phyloP scores from a whole-genome alignment of 768 basidiomycete genomes.

The Suillus tomentosus region DNA sequence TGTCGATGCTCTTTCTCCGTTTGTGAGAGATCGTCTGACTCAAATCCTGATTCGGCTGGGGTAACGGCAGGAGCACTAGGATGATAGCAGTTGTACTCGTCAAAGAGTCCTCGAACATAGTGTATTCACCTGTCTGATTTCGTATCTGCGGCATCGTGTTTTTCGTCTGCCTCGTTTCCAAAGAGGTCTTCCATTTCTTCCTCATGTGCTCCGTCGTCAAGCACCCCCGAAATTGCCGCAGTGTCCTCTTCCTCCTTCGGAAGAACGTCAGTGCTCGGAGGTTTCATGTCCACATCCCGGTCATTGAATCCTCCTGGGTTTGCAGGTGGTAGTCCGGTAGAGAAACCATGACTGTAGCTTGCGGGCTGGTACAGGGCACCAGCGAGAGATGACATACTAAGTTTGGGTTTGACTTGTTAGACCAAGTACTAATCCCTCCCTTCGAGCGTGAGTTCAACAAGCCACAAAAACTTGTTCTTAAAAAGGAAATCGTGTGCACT shows the following conservation, averaged over 20 bases:
- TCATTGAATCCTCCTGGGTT: constrained; percentile 15
- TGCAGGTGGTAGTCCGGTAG: constrained; percentile 13
- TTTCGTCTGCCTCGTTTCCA: constrained; percentile 63
- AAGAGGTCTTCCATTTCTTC: constrained; percentile 80
- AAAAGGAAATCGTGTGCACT: neutral
- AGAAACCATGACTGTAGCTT: constrained; percentile 25
- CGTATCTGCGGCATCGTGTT: constrained; percentile 33
- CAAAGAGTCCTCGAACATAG: constrained; percentile 11
- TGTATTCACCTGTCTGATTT: constrained; percentile 50
- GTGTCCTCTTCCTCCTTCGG: constrained; percentile 22
- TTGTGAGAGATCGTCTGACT: constrained; percentile 70
- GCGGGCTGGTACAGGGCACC: constrained; percentile 50
- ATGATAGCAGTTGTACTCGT: constrained; percentile 24
- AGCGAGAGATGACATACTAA: constrained; percentile 58
- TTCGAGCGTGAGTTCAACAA: neutral
- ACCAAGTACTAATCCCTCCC: neutral
- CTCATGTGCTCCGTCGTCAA: constrained; percentile 19
- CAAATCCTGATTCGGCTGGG: constrained; percentile 45
- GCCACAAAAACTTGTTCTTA: neutral
- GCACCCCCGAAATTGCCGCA: constrained; percentile 11
- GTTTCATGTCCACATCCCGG: constrained; percentile 48
- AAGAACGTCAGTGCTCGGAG: constrained; percentile 15
- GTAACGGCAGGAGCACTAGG: constrained; percentile 40
- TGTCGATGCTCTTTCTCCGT: constrained; percentile 59
- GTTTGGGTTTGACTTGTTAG: neutral